Base-by-base conservation (phyloP, 140 eudicot genomes). In the Stevia rebaudiana region DNA sequence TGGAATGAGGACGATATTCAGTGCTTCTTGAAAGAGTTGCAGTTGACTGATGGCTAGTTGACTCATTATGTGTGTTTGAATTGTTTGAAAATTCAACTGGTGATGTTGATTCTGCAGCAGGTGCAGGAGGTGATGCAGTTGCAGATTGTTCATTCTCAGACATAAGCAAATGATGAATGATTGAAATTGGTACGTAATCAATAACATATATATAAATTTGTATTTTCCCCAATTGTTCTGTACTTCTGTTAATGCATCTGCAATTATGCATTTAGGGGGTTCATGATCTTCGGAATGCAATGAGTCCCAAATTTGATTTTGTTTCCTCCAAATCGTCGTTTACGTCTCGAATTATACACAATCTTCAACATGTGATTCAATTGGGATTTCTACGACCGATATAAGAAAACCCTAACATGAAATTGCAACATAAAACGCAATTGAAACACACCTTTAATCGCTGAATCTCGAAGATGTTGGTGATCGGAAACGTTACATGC, bases 371-470 rank as follows among this genome's bases (percentile, higher is more conserved):
- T 28, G 65, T 53, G 18, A 42, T 69, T 53, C 49, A 13, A 55
- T 42, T 28, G 13, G 44, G 42, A 7, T 60, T 35, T 52, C 24
- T 40, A 8, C 25, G 10, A 72, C 11, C 19, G 11, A 52, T 72
- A 13, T 22, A 42, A 30, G 7, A 39, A 30, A 48, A 50, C 63
- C 73, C 33, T 40, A 54, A 68, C 30, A 40, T 37, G 51, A 64
- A 47, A 64, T 47, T 28, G 21, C 30, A 13, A 12, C 16, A 12
- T 6, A 3, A 19, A 54, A 55, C 10, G 23, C 4, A 12, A 33
- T 31, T 11, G 66, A 41, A 64, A 65, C 67, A 55, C 16, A 73
- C 78, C 78, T 73, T 64, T 22, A 58, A 73, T 73, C 3, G 16
- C 19, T 73, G 78, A 44, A 73, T 30, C 42, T 35, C 17, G 62